Conservation (phyloP, 805 yeast genomes). For the Ogataea pignaliae region DNA sequence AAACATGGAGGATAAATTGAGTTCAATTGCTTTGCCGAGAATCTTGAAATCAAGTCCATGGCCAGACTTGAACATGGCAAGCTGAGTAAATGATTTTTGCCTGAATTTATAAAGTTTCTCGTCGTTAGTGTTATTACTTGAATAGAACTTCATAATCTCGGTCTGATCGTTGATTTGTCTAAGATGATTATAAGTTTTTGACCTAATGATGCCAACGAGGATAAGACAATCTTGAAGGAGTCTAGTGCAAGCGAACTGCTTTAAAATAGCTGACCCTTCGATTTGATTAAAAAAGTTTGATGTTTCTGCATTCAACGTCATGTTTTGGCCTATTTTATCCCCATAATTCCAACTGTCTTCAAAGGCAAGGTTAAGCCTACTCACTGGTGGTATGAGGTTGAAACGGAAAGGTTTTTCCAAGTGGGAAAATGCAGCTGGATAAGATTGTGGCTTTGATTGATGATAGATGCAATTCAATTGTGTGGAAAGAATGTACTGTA, state of each 20-base stretch:
- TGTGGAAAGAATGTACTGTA: conserved; percentile 20
- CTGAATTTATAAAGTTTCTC: conserved; percentile 18
- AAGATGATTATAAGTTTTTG: conserved; percentile 21
- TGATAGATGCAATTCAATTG: conserved; percentile 15
- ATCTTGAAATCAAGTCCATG: conserved; percentile 24
- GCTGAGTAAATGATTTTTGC: conserved; percentile 19
- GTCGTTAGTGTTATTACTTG: conserved; percentile 11
- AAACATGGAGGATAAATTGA: conserved; percentile 19
- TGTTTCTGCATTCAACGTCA: conserved; percentile 7
- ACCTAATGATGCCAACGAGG: conserved; percentile 31
- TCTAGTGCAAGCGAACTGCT: conserved; percentile 6
- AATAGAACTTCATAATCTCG: conserved; percentile 15
- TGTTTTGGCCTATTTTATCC: no score
- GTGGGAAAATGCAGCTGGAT: conserved; percentile 9
- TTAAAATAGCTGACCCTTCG: conserved; percentile 9
- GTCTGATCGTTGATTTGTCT: conserved; percentile 16
- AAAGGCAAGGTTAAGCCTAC: conserved; percentile 23
- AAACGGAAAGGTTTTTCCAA: conserved; percentile 20
- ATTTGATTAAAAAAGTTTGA: conserved; percentile 8
- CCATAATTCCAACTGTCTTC: conserved; percentile 14
- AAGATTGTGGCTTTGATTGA: conserved; percentile 2
- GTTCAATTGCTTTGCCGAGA: conserved; percentile 20
- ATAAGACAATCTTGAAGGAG: conserved; percentile 29
- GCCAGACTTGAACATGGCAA: conserved; percentile 24
- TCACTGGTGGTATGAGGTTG: conserved; percentile 26